Base-by-base conservation (phyloP, 768 basidiomycete species). In the Pleurotus citrinopileatus region DNA sequence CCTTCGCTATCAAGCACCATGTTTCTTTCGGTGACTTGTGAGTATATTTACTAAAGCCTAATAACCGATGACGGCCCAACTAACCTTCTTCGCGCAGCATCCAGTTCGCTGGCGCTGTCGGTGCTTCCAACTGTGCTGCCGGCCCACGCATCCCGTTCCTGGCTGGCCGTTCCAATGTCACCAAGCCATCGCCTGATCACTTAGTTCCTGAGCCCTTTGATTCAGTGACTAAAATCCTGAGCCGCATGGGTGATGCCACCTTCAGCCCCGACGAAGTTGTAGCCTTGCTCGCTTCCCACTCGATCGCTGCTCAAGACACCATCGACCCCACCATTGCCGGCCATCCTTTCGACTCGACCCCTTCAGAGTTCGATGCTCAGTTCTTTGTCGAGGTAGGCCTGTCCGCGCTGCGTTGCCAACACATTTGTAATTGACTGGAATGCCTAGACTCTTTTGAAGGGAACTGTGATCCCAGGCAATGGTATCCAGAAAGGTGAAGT, bases 1-100 rank as follows among this genome's bases (percentile, higher is more conserved):
- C 64, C 3, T 64, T 72, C 58, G 61, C 70, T 13, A 54, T 62
- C 38, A 60, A 52, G 17, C 66, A 68, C 45, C 57, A 63, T 8
- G 65, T 73, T 8, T 65, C 69, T 2, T 64, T 65, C 32, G 73
- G 69, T 17, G 73, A 75, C 57, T 68, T 75, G 72, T 73, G 37
- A 25, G 65, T 51, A 2, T 12, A 15, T 4, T 50, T 28, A n/a
- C n/a, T 13, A 6, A 3, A 1, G 23, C 26, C 25, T 28, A 15
- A 13, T 36, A 7, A 23, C 8, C 22, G 34, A 40, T 7, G 15
- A 22, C 12, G 8, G 9, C 19, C 37, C 27, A 9, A 50, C 32
- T 50, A n/a, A 17, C 9, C 20, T 1, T 12, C 53, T 26, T 9
- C 32, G 6, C 17, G 2, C 38, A 65, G 66, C 40, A 71, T 72